These are phyloP conservation scores for Sporothrix variecibatus DNA, from an alignment of 2,329 filamentous ascomycete genomes.

Conservation along the genomic window DNA sequence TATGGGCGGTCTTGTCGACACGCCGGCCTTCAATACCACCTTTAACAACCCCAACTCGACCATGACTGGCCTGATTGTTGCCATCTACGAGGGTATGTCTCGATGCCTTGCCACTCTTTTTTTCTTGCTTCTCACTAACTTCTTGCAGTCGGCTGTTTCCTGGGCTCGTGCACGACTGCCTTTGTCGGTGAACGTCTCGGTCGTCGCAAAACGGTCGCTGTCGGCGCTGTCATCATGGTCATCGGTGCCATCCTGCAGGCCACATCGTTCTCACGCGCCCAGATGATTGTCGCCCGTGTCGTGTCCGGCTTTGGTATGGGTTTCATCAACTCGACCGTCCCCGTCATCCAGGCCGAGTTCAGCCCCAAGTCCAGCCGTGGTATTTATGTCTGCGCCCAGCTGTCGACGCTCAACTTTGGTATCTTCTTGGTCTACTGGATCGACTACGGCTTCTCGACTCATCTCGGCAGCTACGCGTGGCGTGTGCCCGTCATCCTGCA, in stretches of 20 bases:
- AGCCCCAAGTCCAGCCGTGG: constrained; percentile 24
- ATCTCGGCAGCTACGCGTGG: constrained; percentile 39
- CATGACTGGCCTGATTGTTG: constrained; percentile 28
- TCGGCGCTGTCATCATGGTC: constrained; percentile 40
- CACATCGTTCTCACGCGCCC: constrained; percentile 40
- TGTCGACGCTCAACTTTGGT: constrained; percentile 39
- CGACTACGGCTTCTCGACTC: constrained; percentile 42
- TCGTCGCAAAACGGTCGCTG: constrained; percentile 39
- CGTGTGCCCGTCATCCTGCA: constrained; percentile 49
- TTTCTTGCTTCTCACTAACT: not conserved
- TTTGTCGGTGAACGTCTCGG: constrained; percentile 40
- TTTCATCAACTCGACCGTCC: constrained; percentile 34
- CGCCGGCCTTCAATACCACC: constrained; percentile 20
- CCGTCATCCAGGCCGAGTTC: constrained; percentile 45
- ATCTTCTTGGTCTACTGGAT: constrained; percentile 43
- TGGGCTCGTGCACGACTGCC: constrained; percentile 47
- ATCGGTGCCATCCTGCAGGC: constrained; percentile 41
- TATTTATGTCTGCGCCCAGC: constrained; percentile 31
- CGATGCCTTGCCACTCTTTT: not conserved
- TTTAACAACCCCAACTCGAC: constrained; percentile 23
- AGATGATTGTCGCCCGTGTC: constrained; percentile 45
- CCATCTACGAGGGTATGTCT: constrained; percentile 45
- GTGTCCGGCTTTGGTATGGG: constrained; percentile 48
- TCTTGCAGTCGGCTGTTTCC: constrained; percentile 53
- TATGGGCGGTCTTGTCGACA: constrained; percentile 26